These are phyloP conservation scores for Rheum nobile DNA, from an alignment of 148 eudicot genomes.

Conservation along the genomic window DNA sequence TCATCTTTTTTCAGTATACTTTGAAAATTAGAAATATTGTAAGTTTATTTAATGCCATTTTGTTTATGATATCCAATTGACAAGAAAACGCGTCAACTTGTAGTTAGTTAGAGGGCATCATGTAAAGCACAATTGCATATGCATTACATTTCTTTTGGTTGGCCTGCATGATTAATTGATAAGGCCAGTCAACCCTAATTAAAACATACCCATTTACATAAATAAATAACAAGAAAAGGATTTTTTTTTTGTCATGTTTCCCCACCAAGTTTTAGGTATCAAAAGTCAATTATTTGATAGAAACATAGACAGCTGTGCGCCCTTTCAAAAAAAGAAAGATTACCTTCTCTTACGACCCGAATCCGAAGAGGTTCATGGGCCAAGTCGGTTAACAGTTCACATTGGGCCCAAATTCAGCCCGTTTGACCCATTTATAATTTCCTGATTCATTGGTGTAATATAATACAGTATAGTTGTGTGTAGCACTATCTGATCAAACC, in stretches of 20 bases:
- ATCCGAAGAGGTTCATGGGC: background rate
- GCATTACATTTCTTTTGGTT: background rate
- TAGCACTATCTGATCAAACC: too few relatives aligned
- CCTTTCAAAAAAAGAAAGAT: background rate
- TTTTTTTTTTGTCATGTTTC: background rate
- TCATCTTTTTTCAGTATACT: background rate
- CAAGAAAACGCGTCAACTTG: background rate
- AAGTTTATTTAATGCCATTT: too few relatives aligned
- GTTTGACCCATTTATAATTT: background rate
- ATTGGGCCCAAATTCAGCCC: background rate
- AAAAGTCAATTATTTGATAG: background rate
- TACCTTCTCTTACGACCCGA: background rate
- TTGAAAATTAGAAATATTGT: background rate
- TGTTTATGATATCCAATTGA: background rate
- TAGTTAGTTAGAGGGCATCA: background rate
- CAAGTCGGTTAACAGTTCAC: background rate
- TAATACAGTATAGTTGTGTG: too few relatives aligned
- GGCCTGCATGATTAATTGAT: background rate
- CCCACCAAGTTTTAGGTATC: background rate
- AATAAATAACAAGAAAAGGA: background rate
- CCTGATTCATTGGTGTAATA: background rate
- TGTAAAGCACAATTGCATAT: background rate
- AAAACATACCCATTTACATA: background rate
- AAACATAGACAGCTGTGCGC: background rate
- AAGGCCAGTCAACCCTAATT: background rate